Percentiles rank a stretch among this genome's conserved stretches.
Conservation (phyloP, 805 yeast genomes). For the Teunomyces funiuensis region DNA sequence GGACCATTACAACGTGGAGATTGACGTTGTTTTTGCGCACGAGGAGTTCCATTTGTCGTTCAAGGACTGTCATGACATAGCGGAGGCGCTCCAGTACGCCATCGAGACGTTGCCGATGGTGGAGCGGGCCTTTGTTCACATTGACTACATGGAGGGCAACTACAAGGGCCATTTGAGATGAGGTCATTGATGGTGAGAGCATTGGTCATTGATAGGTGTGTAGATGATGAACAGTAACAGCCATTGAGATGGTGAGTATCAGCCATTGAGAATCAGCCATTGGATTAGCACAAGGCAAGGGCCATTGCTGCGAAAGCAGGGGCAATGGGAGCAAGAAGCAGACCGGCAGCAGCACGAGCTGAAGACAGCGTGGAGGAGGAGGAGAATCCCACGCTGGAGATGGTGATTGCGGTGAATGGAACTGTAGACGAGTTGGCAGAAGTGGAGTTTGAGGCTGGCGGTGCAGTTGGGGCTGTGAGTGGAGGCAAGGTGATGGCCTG, state of each 20-base stretch:
- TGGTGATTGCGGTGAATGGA: background rate
- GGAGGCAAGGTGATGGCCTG: background rate
- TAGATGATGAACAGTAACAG: too few relatives aligned
- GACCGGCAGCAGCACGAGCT: background rate
- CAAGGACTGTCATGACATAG: conserved; percentile 75
- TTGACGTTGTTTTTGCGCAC: conserved; percentile 57
- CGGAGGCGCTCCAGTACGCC: conserved; percentile 79
- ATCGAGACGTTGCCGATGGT: conserved; percentile 75
- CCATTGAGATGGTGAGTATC: too few relatives aligned
- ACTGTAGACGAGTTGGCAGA: background rate
- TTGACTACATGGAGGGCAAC: conserved; percentile 58
- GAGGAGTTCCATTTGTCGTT: conserved; percentile 47
- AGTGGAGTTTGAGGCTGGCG: background rate
- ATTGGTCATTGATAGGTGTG: too few relatives aligned
- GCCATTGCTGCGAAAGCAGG: background rate
- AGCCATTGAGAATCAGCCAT: too few relatives aligned
- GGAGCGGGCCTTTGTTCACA: conserved; percentile 79
- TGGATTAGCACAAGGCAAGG: background rate
- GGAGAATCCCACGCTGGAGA: conserved; percentile 1
- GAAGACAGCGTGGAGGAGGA: background rate
- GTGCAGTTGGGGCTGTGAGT: background rate
- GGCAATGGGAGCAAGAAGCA: background rate
- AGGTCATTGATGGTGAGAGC: too few relatives aligned
- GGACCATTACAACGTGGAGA: conserved; percentile 72
- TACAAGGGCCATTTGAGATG: conserved; percentile 40